Conservation (phyloP, 1,139 yeast genomes). For the Pneumocystis murina region DNA sequence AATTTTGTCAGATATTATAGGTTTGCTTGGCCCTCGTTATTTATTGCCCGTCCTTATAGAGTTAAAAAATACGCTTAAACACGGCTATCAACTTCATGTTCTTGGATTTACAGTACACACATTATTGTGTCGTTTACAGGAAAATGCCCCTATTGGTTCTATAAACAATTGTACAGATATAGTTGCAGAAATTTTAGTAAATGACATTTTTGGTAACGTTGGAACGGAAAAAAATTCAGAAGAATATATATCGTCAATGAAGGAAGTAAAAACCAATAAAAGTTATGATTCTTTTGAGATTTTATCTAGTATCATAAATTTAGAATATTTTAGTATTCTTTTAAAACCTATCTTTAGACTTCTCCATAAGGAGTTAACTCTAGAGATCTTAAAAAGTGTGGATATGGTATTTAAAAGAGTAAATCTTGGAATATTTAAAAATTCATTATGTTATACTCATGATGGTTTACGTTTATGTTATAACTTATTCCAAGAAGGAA, state of each 20-base stretch:
- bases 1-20: slow-evolving; percentile 51
- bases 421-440: slow-evolving; percentile 62
- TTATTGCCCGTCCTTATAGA: slow-evolving; percentile 63
- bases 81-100: slow-evolving; percentile 91
- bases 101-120: slow-evolving; percentile 76
- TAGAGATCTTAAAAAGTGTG: slow-evolving; percentile 57
- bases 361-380: slow-evolving; percentile 48
- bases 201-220: slow-evolving; percentile 80
- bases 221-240: slow-evolving; percentile 94
- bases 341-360: slow-evolving; percentile 53
- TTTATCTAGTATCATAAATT: slow-evolving; percentile 48
- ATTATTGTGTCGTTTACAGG: slow-evolving; percentile 41
- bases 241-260: slow-evolving; percentile 72
- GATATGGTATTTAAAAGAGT: slow-evolving; percentile 67
- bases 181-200: slow-evolving; percentile 67
- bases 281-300: slow-evolving; percentile 80
- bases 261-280: slow-evolving; percentile 79
- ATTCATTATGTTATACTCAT: slow-evolving; percentile 43
- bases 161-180: slow-evolving; percentile 52
- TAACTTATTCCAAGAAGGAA: slow-evolving; percentile 44
- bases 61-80: slow-evolving; percentile 57
- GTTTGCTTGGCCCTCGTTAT: slow-evolving; percentile 56
- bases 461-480: slow-evolving; percentile 58
- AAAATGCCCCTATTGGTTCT: slow-evolving; percentile 42
- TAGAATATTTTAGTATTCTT: slow-evolving; percentile 44